Evolutionary conservation across 2,329 filamentous ascomycete genomes (phyloP), one percentile per base, ranked within the genome.

Genomic region (Geoglossum cookeanum): DNA sequence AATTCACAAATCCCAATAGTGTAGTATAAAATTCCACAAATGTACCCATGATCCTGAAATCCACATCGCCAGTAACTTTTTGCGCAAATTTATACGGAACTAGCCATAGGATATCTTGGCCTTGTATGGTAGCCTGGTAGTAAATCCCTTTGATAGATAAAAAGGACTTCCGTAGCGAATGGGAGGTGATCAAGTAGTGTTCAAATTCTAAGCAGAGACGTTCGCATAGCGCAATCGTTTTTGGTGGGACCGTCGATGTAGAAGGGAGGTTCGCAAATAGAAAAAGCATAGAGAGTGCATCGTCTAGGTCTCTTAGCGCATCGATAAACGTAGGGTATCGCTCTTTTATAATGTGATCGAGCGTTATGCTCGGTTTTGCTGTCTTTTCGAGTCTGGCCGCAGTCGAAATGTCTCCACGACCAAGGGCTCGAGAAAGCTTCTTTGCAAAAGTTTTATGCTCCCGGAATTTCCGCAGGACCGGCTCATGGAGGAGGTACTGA

Each of bases 1-100:
- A 98, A 76, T 98, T 96, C 72, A 97, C 83, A 66, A 98, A 98
- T 60, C 91, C 86, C 22, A 98, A 76, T 13, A 98, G 78, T 3
- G 91, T 97, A 65, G 94, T 95, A 75, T 98, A 98, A 70, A 98
- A 98, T 70, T 98, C 91, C 62, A 98, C 83, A 68, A 98, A 98
- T 3, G 92, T 98, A 59, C 88, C 91, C 92, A 98, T 98, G 71
- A 98, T 98, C 66, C 92, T 79, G 74, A 96, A 98, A 70, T 98
- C 92, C 62, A 98, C 85, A 70, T 98, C 92, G 58, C 85, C 87
- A 45, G 92, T 87, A 13, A 95, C 84, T 63, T 87, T 79, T 75
- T 98, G 92, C 67, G 97, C 95, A 72, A 98, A 98, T 70, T 88
- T 88, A 75, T 98, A 98, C 0, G 92, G 92, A 9, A 96, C 91